Conservation (phyloP, 176 grass and related monocot species). For the Carex scoparia region DNA sequence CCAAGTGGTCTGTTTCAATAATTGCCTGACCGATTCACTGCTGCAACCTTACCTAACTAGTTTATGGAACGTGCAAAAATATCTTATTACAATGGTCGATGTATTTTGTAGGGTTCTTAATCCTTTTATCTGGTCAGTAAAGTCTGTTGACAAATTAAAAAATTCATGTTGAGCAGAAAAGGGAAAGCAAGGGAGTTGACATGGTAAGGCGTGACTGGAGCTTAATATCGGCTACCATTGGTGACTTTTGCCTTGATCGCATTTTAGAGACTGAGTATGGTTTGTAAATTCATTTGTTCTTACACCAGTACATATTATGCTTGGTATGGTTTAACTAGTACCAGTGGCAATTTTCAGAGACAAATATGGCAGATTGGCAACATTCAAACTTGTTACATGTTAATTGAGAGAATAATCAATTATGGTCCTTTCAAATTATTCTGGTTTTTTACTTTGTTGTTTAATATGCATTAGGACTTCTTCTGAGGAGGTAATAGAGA, state of each 20-base stretch:
- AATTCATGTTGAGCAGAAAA: constrained; percentile 42
- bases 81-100: constrained; percentile 29
- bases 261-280: constrained; percentile 88
- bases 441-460: background rate
- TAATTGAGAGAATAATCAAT: background rate
- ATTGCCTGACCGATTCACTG: background rate
- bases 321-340: background rate
- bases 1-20: constrained; percentile 33
- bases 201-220: constrained; percentile 99
- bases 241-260: constrained; percentile 86
- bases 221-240: constrained; percentile 86
- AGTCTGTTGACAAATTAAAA: background rate
- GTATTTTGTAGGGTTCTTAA: background rate
- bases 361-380: background rate
- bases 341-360: background rate
- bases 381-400: background rate
- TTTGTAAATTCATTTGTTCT: constrained; percentile 16
- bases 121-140: background rate
- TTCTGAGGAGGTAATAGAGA: constrained; percentile 25
- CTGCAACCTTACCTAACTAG: constrained; percentile 5
- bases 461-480: constrained; percentile 20
- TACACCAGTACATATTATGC: background rate
- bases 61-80: background rate
- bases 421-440: background rate
- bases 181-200: constrained; percentile 92